Evolutionary conservation across 306 rosid species (phyloP), one percentile per base, ranked within the genome.

Genomic region (Vachellia collinsii): DNA sequence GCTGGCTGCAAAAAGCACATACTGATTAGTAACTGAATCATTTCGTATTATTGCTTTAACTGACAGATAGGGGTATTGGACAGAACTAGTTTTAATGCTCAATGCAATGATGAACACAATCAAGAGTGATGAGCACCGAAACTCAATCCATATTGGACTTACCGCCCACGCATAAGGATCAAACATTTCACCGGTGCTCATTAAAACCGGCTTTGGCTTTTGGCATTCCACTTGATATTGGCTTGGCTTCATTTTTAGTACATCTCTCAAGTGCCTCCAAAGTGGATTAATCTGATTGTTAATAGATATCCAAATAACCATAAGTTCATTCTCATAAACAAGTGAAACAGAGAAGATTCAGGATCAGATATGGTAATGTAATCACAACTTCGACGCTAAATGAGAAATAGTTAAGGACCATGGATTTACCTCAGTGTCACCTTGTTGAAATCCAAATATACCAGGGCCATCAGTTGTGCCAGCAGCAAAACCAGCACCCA

Each of bases 401-500:
- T 11, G 41, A 62, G 20, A 62, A 25, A 62, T 5, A 23, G 3
- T 46, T 46, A 4, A 48, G 20, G 17, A 25, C 38, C 36, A 59
- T 23, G 16, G 37, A 17, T 25, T 62, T 73, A 94, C 98, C 90
- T 90, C 17, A 37, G 88, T 83, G 53, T 91, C 97, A 41, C 97
- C 98, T 84, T 94, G 98, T 77, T 91, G 98, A 83, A 94, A 94
- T 23, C 93, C 97, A 70, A 86, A 80, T 51, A 48, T 82, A 75
- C 97, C 98, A 0, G 97, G 98, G 2, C 98, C 97, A 72, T 91
- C 97, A 0, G 98, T 94, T 22, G 98, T 94, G 54, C 97, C 97
- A 42, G 98, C 98, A 3, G 98, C 97, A 81, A 94, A 94, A 81
- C 93, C 98, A 38, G 98, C 90, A 83, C 98, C 98, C 39, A 94